Evolutionary conservation across 169 alveolate genomes (phyloP).

Genomic region (Plasmodium vivax): DNA sequence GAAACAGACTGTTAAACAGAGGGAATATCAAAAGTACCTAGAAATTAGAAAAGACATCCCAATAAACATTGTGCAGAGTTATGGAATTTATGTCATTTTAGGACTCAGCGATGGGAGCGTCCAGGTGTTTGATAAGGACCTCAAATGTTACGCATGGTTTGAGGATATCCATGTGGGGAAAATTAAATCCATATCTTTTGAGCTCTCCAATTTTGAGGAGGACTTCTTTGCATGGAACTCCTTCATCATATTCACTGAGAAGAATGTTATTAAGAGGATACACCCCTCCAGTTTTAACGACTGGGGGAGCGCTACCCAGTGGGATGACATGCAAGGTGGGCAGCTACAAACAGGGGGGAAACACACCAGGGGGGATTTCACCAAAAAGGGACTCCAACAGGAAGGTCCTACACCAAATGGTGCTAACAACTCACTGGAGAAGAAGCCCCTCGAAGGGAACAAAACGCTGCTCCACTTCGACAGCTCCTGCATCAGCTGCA

Average conservation of each 20-base stretch:
- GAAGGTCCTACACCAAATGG: background rate
- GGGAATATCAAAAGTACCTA: constrained; percentile 72
- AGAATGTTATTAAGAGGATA: constrained; percentile 57
- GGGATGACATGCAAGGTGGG: background rate
- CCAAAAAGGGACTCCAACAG: background rate
- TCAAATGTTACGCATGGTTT: constrained; percentile 76
- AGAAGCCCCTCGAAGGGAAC: background rate
- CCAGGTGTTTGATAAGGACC: constrained; percentile 48
- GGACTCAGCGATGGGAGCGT: constrained; percentile 71
- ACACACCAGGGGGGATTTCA: background rate
- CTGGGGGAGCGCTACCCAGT: background rate
- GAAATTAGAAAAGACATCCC: constrained; percentile 62
- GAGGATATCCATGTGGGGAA: constrained; percentile 52
- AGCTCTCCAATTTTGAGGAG: constrained; percentile 29
- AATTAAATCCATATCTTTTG: constrained; percentile 64
- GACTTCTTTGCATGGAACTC: constrained; percentile 71
- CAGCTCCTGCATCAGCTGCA: constrained; percentile 29
- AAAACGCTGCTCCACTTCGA: constrained; percentile 35
- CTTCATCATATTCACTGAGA: constrained; percentile 42
- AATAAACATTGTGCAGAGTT: constrained; percentile 52
- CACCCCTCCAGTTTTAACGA: constrained; percentile 39
- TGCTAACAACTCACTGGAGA: background rate
- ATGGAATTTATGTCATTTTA: constrained; percentile 52
- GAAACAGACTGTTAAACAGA: constrained; percentile 56
- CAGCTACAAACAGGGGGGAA: background rate